A percentile compares a stretch with the other conserved stretches of the same genome.
phyloP scores from a whole-genome alignment of 257 asterid species.

The Fraxinus excelsior region DNA sequence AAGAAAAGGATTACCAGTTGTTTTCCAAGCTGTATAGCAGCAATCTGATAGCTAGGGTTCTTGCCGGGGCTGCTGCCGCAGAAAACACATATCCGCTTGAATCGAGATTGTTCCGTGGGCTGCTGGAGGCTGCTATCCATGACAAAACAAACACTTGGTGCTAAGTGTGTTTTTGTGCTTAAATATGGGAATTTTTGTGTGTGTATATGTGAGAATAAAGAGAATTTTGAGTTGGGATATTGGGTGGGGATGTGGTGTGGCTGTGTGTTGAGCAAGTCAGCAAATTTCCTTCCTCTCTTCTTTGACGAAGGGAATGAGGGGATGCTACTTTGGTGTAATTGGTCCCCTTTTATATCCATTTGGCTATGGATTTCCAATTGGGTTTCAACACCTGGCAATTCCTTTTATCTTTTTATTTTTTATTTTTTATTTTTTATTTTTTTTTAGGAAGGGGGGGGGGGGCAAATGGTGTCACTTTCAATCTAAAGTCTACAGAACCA shows the following conservation, averaged over 20 bases:
- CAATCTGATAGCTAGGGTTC: constrained; percentile 70
- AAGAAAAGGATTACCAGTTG: constrained; percentile 49
- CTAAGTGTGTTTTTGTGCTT: background rate
- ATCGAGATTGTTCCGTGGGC: constrained; percentile 56
- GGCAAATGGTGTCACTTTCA: constrained; percentile 53
- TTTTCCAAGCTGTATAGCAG: constrained; percentile 74
- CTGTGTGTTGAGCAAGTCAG: constrained; percentile 32
- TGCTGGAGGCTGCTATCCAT: constrained; percentile 55
- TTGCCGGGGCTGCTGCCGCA: constrained; percentile 91
- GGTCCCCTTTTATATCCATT: constrained; percentile 58
- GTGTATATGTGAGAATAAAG: background rate
- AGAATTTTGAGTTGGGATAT: background rate
- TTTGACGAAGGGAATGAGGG: constrained; percentile 34
- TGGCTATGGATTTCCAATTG: constrained; percentile 22
- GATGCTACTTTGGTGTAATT: constrained; percentile 24
- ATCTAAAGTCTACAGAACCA: constrained; percentile 46
- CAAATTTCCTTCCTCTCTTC: constrained; percentile 20
- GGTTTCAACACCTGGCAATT: constrained; percentile 36
- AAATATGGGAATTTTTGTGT: background rate
- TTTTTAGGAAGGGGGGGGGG: no score
- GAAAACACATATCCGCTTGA: constrained; percentile 74
- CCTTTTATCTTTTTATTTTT: background rate
- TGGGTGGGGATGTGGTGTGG: constrained; percentile 2
- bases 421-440: background rate
- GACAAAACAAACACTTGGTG: background rate